Evolutionary conservation across 192 early-diverging fungal species (phyloP).

Genomic region (Phycomyces nitens): DNA sequence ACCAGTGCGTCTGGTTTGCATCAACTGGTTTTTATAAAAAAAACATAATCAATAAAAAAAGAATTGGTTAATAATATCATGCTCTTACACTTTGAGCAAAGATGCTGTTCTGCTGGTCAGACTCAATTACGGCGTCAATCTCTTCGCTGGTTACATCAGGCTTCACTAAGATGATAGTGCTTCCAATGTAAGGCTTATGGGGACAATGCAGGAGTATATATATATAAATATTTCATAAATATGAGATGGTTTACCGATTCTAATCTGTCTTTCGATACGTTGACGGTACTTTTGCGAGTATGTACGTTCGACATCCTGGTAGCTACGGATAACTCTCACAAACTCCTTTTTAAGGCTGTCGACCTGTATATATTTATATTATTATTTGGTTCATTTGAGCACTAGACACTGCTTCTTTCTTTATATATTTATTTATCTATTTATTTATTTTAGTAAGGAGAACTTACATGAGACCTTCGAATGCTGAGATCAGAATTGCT

Average conservation of each 20-base stretch:
- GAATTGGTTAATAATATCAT: neutral
- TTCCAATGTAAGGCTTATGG: neutral
- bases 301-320: constrained; percentile 68
- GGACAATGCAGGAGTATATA: neutral
- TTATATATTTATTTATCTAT: neutral
- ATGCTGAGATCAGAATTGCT: constrained; percentile 11
- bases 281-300: constrained; percentile 78
- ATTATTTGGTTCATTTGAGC: neutral
- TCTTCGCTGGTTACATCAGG: constrained; percentile 73
- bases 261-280: constrained; percentile 74
- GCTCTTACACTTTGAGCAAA: constrained; percentile 72
- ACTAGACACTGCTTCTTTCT: neutral
- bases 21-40: constrained; percentile 47
- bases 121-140: constrained; percentile 66
- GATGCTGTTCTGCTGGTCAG: constrained; percentile 61
- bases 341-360: constrained; percentile 48
- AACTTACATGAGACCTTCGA: constrained; percentile 9
- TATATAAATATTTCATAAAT: neutral
- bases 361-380: constrained; percentile 4
- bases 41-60: neutral
- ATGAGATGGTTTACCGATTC: constrained; percentile 42
- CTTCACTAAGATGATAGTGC: constrained; percentile 51
- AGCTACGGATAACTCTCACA: constrained; percentile 60
- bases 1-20: constrained; percentile 63
- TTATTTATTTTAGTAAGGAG: neutral